Percentiles rank a stretch among this genome's conserved stretches.
These are phyloP conservation scores for Aciculosporium take DNA, from an alignment of 2,329 filamentous ascomycete genomes.

Conservation along the genomic window DNA sequence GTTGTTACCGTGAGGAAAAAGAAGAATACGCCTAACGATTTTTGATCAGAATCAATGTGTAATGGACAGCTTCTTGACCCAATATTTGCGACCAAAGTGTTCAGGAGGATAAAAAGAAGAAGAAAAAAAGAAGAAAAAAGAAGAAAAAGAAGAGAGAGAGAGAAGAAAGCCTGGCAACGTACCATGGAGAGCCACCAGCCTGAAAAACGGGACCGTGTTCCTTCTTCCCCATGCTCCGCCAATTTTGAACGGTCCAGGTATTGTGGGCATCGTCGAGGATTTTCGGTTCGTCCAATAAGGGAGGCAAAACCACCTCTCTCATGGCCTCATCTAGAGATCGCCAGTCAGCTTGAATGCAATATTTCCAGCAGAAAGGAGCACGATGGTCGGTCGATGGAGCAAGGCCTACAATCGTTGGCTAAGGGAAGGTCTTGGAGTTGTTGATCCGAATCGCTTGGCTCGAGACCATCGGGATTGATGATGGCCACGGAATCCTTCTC, in stretches of 20 bases:
- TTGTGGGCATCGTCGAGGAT: slow-evolving; percentile 59
- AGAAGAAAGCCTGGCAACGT: slow-evolving; percentile 17
- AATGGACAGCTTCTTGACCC: neutral
- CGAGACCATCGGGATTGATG: slow-evolving; percentile 38
- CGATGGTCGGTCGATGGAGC: slow-evolving; percentile 2
- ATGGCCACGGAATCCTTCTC: slow-evolving; percentile 40
- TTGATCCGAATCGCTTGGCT: slow-evolving; percentile 30
- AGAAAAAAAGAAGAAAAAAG: too few species aligned
- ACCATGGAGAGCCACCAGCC: slow-evolving; percentile 81
- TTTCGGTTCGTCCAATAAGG: slow-evolving; percentile 61
- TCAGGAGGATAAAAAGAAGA: too few species aligned
- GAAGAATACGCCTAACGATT: slow-evolving; percentile 65
- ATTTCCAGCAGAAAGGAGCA: neutral
- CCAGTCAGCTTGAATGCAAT: neutral
- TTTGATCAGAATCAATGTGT: neutral
- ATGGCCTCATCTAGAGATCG: slow-evolving; percentile 60
- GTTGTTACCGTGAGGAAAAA: slow-evolving; percentile 92
- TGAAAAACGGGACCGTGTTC: slow-evolving; percentile 81
- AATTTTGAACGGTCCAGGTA: slow-evolving; percentile 82
- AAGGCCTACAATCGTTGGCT: slow-evolving; percentile 38
- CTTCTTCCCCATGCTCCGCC: slow-evolving; percentile 61
- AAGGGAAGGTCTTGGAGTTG: slow-evolving; percentile 31
- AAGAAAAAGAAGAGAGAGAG: too few species aligned
- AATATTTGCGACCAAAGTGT: neutral
- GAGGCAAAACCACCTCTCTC: slow-evolving; percentile 62